phyloP scores from a whole-genome alignment of 2,329 filamentous ascomycete genomes.

The Cladosporium sp. region DNA sequence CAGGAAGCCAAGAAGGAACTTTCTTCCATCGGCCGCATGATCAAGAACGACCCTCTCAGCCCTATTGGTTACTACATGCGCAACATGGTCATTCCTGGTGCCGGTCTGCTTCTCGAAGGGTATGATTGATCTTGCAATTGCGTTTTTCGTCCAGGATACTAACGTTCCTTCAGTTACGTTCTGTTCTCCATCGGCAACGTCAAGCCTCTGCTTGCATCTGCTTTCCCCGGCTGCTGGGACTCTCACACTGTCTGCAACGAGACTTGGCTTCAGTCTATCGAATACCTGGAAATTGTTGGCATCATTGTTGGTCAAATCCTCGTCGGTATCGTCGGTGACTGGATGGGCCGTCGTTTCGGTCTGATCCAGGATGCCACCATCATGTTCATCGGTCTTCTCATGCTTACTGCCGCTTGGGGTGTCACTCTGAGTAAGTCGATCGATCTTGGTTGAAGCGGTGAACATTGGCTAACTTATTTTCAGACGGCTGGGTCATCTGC shows the following conservation, averaged over 20 bases:
- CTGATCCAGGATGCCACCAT: constrained; percentile 90
- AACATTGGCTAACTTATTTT: constrained; percentile 10
- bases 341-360: constrained; percentile 87
- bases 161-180: constrained; percentile 60
- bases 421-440: constrained; percentile 49
- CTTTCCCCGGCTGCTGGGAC: constrained; percentile 73
- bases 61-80: constrained; percentile 81
- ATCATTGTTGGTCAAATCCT: constrained; percentile 91
- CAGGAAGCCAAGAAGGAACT: constrained; percentile 65
- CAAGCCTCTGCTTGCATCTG: constrained; percentile 68
- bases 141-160: not conserved
- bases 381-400: constrained; percentile 88
- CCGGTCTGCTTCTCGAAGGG: constrained; percentile 84
- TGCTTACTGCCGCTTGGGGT: constrained; percentile 90
- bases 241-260: constrained; percentile 58
- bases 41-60: constrained; percentile 78
- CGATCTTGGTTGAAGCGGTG: not conserved
- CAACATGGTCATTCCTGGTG: constrained; percentile 87
- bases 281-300: constrained; percentile 87
- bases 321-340: constrained; percentile 74
- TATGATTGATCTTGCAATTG: constrained; percentile 29
- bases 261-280: constrained; percentile 77
- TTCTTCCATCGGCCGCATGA: constrained; percentile 63
- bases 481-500: constrained; percentile 91
- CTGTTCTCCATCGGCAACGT: constrained; percentile 96